Evolutionary conservation across 2,329 filamentous ascomycete genomes (phyloP), one percentile per base, ranked within the genome.

Genomic region (Neophaeococcomyces mojaviensis): DNA sequence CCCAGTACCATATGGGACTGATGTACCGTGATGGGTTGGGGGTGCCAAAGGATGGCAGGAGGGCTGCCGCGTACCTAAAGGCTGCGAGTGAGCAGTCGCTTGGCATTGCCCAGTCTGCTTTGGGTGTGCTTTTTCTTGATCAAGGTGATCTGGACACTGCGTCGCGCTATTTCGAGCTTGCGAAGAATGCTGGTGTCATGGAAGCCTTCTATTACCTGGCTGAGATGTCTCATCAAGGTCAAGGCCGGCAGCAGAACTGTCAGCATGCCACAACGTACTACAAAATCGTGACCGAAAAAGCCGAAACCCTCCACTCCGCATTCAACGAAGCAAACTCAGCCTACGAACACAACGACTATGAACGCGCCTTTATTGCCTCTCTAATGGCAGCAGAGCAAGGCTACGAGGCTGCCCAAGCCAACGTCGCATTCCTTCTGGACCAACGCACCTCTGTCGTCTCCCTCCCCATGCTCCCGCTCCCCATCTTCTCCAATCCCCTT

Each of bases 151-250:
- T 92, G n/a, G 69, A 76, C 4, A 81, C 82, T 1, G 89, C 89
- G 2, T 84, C 81, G 49, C 81, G 84, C 55, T 94, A 94, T 63
- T 95, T 96, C 57, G 88, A 95, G 59, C 74, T 90, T 39, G 89
- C 89, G 4, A 84, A 84, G 33, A 74, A 86, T 19, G 88, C 88
- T 61, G 83, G 83, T 12, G 85, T 88, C 59, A 84, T 95, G 51
- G 88, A 95, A 64, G 86, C 88, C 0, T 87, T 86, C 61, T 96
- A 95, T 67, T 94, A 94, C 62, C 78, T 96, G 3, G 89, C 87
- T 2, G 89, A 96, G 65, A 80, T 95, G 70, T 83, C 82, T 19
- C 79, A 89, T 55, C 78, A 86, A 51, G 88, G 86, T 0, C 77
- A 94, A 24, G 88, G 86, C 4, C 76, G 86, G 30, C 86, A 94